These are phyloP conservation scores for Fennellomyces sp. DNA, from an alignment of 371 early-diverging fungal species.

Conservation along the genomic window DNA sequence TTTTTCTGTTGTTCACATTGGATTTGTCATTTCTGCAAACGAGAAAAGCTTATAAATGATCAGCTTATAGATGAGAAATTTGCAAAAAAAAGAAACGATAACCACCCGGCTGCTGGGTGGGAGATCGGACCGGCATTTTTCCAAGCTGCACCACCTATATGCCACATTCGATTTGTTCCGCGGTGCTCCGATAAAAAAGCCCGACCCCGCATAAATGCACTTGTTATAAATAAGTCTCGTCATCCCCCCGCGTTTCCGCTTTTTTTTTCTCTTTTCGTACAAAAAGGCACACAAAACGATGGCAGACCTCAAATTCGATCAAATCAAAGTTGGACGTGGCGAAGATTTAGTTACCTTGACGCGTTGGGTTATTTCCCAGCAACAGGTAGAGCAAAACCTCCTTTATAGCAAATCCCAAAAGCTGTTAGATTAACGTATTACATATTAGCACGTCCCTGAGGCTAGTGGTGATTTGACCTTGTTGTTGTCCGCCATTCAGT, in stretches of 20 bases:
- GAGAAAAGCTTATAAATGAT: too few relatives aligned
- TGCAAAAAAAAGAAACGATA: too few relatives aligned
- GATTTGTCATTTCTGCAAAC: too few relatives aligned
- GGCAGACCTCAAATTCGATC: constrained; percentile 34
- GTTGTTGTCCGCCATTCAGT: constrained; percentile 87
- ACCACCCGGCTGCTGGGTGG: too few relatives aligned
- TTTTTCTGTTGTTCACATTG: too few relatives aligned
- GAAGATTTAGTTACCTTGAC: constrained; percentile 95
- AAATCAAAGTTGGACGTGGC: constrained; percentile 48
- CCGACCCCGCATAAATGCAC: background rate
- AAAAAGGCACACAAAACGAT: background rate
- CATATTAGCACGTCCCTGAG: constrained; percentile 61
- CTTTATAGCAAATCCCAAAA: background rate
- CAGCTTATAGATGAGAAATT: too few relatives aligned
- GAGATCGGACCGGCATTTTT: too few relatives aligned
- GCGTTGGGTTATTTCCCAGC: constrained; percentile 89
- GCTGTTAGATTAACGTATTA: constrained; percentile 1
- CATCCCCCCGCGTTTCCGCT: background rate
- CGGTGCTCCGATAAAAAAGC: background rate
- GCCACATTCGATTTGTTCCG: constrained; percentile 5
- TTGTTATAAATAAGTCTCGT: background rate
- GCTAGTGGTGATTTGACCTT: constrained; percentile 96
- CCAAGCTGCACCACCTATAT: too few relatives aligned
- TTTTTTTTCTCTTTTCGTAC: constrained; percentile 9
- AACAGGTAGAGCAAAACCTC: constrained; percentile 58